A percentile compares a stretch with the other conserved stretches of the same genome.
Evolutionary conservation across 129 eudicot species (phyloP).

Genomic region (Arctium lappa): DNA sequence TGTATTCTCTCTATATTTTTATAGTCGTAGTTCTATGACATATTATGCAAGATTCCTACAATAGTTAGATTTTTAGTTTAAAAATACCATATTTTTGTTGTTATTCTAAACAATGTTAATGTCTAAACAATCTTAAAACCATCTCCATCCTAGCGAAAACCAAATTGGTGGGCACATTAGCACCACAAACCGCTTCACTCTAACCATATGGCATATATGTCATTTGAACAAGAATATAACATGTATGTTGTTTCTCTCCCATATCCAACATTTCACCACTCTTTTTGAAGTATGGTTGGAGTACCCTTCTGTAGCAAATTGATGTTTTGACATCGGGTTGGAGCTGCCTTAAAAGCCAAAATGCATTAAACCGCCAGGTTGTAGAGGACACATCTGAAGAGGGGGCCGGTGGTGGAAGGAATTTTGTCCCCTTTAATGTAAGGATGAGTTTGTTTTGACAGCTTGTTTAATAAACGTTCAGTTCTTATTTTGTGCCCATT

Average conservation of each 20-base stretch:
- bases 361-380: background rate
- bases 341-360: background rate
- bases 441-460: too few relatives aligned
- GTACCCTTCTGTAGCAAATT: background rate
- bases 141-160: background rate
- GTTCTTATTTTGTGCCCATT: background rate
- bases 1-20: background rate
- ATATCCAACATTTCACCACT: background rate
- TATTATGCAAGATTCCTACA: background rate
- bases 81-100: background rate
- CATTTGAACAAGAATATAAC: background rate
- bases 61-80: background rate
- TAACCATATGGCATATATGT: background rate
- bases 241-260: background rate
- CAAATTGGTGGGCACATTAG: background rate
- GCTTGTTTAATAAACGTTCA: too few relatives aligned
- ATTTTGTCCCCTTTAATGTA: background rate
- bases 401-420: background rate
- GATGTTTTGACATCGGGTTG: background rate
- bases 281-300: background rate
- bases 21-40: background rate
- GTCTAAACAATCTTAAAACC: background rate
- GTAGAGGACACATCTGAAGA: too few relatives aligned
- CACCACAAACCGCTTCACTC: background rate
- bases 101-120: background rate